Evolutionary conservation across 2,329 filamentous ascomycete species (phyloP), one percentile per base, ranked within the genome.

Genomic region (Colletotrichum sp.): DNA sequence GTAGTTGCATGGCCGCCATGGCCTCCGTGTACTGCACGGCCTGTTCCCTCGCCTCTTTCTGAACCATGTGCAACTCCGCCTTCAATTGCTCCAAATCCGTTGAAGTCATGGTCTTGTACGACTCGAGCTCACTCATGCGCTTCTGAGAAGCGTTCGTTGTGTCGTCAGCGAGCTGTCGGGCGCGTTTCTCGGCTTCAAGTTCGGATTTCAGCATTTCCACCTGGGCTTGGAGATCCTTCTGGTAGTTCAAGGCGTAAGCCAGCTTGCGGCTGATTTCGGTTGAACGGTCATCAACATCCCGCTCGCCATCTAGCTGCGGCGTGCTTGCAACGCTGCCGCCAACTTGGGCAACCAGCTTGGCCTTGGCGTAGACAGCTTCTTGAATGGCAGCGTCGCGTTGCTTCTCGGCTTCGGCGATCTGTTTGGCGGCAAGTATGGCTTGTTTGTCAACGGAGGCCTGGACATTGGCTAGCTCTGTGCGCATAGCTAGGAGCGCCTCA

Each of bases 351-450:
- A 96, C 96, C 67, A 98, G 88, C 82, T 95, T 98, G 4, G 98
- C 96, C 82, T 98, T 98, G 39, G 96, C 95, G 84, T 99, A 99
- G 1, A 97, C 94, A 1, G 97, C 97, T 86, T 99, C 98, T 80
- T 94, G 94, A 70, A 99, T 93, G n/a, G 97, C 97, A 55, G 94
- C 93, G 84, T 99, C 97, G 67, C 98, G 92, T 86, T 99, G 97
- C 82, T 95, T 96, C 83, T 99, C 97, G 2, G 98, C 94, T 82
- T 98, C 96, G 3, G 96, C 96, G 77, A 99, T 96, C 77, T 96
- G 93, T 83, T 94, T 96, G 0, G 96, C 95, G 10, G 97, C 96
- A 72, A 95, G 87, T 9, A 95, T 89, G 15, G 96, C 94, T 85
- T 99, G 97, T 79, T 95, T 93, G 79, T 98, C 96, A 66, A 99